Evolutionary conservation across 2,329 filamentous ascomycete genomes (phyloP).

Genomic region (Aspergillus phoenicis): DNA sequence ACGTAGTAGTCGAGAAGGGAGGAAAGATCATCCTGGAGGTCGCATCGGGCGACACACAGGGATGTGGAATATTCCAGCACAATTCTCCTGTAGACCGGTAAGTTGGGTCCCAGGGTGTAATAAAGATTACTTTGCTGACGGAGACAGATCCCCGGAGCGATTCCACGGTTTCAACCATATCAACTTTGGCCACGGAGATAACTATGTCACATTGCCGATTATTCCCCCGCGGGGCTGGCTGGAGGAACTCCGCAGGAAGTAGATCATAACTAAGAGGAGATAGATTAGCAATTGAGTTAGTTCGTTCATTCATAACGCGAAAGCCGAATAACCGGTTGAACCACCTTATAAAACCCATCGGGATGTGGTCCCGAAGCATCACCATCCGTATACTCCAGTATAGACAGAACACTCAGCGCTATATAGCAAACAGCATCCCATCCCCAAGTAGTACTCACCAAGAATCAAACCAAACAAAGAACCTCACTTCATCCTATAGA

Average conservation of each 20-base stretch:
- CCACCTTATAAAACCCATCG: conserved; percentile 1
- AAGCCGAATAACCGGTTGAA: not conserved
- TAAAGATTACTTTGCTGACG: not conserved
- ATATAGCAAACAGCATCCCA: not conserved
- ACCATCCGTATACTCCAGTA: not conserved
- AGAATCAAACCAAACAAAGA: not conserved
- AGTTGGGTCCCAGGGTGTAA: not conserved
- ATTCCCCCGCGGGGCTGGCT: conserved; percentile 37
- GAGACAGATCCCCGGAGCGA: conserved; percentile 43
- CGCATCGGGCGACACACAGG: conserved; percentile 54
- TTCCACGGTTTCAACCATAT: conserved; percentile 53
- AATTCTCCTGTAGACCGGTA: conserved; percentile 43
- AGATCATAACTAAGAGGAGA: not conserved
- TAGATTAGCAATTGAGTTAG: not conserved
- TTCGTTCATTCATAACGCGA: not conserved
- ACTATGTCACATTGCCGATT: conserved; percentile 54
- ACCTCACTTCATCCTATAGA: not conserved
- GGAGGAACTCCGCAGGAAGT: not conserved
- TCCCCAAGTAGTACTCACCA: not conserved
- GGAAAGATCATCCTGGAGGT: conserved; percentile 35
- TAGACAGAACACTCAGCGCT: not conserved
- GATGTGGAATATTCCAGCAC: conserved; percentile 53
- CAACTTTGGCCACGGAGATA: conserved; percentile 51
- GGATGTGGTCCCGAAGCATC: conserved; percentile 29
- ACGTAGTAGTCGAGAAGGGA: conserved; percentile 39